Evolutionary conservation across 1,284 basidiomycete species (phyloP).

Genomic region (Omphalotus olearius): DNA sequence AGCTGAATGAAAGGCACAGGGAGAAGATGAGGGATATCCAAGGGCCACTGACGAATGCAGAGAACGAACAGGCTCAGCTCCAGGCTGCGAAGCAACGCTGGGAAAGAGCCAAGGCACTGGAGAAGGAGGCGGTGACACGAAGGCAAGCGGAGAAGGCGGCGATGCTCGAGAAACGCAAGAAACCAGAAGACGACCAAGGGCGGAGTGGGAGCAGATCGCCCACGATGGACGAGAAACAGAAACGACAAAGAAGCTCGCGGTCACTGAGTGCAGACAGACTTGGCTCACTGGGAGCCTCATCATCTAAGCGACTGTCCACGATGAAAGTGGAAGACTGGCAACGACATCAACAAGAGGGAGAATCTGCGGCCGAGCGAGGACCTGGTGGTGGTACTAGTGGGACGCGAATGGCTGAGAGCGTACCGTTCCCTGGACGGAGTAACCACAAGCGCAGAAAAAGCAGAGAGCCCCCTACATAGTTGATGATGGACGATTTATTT

Average conservation of each 20-base stretch:
- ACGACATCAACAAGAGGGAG: constrained; percentile 56
- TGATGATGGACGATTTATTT: constrained; percentile 12
- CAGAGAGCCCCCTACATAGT: constrained; percentile 26
- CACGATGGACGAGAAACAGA: constrained; percentile 22
- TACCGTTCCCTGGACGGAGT: constrained; percentile 43
- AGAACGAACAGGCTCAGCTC: constrained; percentile 66
- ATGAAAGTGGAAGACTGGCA: constrained; percentile 84
- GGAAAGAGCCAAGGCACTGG: constrained; percentile 67
- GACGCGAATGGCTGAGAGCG: constrained; percentile 27
- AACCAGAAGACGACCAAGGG: constrained; percentile 34
- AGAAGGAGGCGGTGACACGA: constrained; percentile 64
- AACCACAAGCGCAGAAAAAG: constrained; percentile 24
- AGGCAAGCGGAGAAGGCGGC: constrained; percentile 69
- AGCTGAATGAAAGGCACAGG: constrained; percentile 75
- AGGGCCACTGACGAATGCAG: constrained; percentile 66
- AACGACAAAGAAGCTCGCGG: constrained; percentile 39
- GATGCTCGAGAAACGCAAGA: constrained; percentile 46
- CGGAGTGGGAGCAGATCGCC: constrained; percentile 25
- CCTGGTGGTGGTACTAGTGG: constrained; percentile 22
- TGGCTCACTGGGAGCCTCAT: constrained; percentile 40
- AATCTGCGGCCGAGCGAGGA: constrained; percentile 21
- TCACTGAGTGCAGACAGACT: constrained; percentile 59
- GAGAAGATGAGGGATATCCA: constrained; percentile 76
- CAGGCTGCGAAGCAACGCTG: constrained; percentile 67
- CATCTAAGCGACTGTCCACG: constrained; percentile 57